Evolutionary conservation across 441 rosid species (phyloP), one percentile per base, ranked within the genome.

Genomic region (Pelargonium myrrhifolium): DNA sequence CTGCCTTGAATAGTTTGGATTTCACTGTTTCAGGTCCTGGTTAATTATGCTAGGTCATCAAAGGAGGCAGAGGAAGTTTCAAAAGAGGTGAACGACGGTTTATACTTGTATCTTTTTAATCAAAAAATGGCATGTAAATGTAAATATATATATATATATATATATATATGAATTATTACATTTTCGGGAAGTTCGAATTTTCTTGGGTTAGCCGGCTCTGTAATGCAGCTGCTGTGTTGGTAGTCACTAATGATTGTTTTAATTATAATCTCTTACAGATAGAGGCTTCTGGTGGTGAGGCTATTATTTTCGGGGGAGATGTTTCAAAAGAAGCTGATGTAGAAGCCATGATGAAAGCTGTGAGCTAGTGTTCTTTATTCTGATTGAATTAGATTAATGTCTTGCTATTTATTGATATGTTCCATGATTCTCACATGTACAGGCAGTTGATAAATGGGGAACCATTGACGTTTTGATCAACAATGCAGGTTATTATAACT

Each of bases 401-500:
- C 11, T 66, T 65, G 43, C 58, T 10, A 14, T 51, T 10, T 31
- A 22, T 55, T 72, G 11, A 12, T 11, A 26, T 15, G 35, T 63
- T 74, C 80, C 37, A 55, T 67, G 68, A 31, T 69, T 72, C 35
- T 74, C 56, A 43, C 56, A 40, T 69, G 60, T 77, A 68, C 87
- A 94, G 98, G 98, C 96, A 72, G 76, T 85, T 70, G 96, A 90
- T 79, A 82, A 85, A 35, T 93, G 97, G 96, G 98, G 98, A 78
- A 93, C 97, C 0, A 81, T 93, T 74, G 97, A 93, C 75, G 78
- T 93, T 21, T 80, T 93, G 80, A 69, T 93, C 61, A 94, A 94
- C 80, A 94, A 91, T 80, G 97, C 98, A 76, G 99, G 97, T 91
- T 64, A 51, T 53, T 42, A 56, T 39, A 4, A 68, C 40, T 49